A percentile compares a stretch with the other conserved stretches of the same genome.
Evolutionary conservation across 768 basidiomycete genomes (phyloP).

Genomic region (Agrocybe pediades): DNA sequence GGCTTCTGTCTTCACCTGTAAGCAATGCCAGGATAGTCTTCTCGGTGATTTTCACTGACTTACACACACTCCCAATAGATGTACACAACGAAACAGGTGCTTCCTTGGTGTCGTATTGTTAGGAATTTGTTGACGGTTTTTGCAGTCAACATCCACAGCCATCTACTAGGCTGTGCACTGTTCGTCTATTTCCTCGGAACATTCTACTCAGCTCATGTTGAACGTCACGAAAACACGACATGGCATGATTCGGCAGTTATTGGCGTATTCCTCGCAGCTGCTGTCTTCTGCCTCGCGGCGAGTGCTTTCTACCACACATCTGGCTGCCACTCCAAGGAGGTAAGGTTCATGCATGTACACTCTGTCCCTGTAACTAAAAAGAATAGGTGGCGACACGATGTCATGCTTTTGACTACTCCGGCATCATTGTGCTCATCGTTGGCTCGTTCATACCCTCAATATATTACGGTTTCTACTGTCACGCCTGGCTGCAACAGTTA

Average conservation of each 20-base stretch:
- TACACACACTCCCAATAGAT: slow-evolving; percentile 43
- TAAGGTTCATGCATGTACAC: slow-evolving; percentile 34
- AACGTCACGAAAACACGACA: slow-evolving; percentile 51
- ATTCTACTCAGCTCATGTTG: slow-evolving; percentile 53
- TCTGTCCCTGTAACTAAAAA: slow-evolving; percentile 14
- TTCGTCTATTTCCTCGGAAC: slow-evolving; percentile 59
- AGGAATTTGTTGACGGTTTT: slow-evolving; percentile 15
- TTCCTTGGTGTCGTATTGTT: slow-evolving; percentile 11
- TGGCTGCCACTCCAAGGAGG: slow-evolving; percentile 70
- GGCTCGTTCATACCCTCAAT: slow-evolving; percentile 80
- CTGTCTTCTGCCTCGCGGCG: slow-evolving; percentile 70
- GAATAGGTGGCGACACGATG: slow-evolving; percentile 58
- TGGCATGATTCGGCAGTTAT: slow-evolving; percentile 66
- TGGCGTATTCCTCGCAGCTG: slow-evolving; percentile 66
- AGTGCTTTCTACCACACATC: slow-evolving; percentile 78
- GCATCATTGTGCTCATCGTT: slow-evolving; percentile 76
- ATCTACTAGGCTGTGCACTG: slow-evolving; percentile 68
- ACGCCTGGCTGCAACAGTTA: slow-evolving; percentile 49
- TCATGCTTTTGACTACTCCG: slow-evolving; percentile 75
- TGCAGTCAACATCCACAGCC: slow-evolving; percentile 85
- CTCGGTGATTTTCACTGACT: slow-evolving; percentile 10
- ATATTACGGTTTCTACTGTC: slow-evolving; percentile 79
- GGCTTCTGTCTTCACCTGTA: slow-evolving; percentile 67
- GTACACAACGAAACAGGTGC: slow-evolving; percentile 79
- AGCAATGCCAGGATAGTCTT: slow-evolving; percentile 22